phyloP scores from a whole-genome alignment of 805 yeast species.

The Grigorovia humatica region DNA sequence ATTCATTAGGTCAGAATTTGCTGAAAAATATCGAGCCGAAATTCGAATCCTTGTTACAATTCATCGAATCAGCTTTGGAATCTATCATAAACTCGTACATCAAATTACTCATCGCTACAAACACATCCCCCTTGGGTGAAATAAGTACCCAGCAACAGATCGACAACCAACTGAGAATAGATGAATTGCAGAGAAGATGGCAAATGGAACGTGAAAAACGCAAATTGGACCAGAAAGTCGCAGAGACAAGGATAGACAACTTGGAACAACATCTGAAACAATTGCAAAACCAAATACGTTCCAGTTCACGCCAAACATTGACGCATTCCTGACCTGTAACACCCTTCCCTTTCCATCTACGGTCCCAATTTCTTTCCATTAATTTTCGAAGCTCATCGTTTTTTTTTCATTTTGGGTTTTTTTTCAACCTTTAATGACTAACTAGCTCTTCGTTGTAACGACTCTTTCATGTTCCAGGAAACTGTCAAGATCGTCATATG shows the following conservation, averaged over 20 bases:
- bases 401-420: no score
- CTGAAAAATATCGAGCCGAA: conserved; percentile 23
- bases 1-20: conserved; percentile 13
- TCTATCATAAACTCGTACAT: conserved; percentile 51
- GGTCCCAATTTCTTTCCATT: not conserved
- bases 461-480: conserved; percentile 31
- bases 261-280: conserved; percentile 5
- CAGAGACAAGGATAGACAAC: conserved; percentile 15
- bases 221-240: conserved; percentile 17
- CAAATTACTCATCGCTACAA: conserved; percentile 12
- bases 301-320: not conserved
- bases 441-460: no score
- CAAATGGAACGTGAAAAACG: conserved; percentile 49
- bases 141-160: not conserved
- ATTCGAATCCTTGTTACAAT: conserved; percentile 38
- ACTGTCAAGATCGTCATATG: conserved; percentile 77
- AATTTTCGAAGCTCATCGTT: not conserved
- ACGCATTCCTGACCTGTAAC: not conserved
- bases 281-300: not conserved
- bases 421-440: no score
- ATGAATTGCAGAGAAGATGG: conserved; percentile 56
- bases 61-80: conserved; percentile 50
- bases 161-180: conserved; percentile 36
- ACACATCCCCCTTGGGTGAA: conserved; percentile 4
- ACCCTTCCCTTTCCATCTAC: not conserved